Conservation (phyloP, 2,329 filamentous ascomycete species). For the Berkeleyomyces rouxiae region DNA sequence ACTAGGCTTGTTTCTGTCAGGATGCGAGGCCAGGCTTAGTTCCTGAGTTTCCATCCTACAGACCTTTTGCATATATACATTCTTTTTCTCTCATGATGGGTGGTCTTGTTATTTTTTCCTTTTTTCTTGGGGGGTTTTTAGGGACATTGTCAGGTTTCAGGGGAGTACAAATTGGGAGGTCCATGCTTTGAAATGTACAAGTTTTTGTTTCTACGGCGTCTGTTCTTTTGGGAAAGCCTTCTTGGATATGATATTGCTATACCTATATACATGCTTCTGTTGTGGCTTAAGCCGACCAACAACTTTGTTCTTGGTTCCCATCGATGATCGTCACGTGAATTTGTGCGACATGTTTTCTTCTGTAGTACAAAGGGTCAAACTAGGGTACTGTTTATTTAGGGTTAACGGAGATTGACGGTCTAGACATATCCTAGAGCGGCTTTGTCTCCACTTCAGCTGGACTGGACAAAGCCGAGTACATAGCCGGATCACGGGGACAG, state of each 20-base stretch:
- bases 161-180: background rate
- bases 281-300: background rate
- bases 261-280: background rate
- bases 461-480: background rate
- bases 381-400: background rate
- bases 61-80: background rate
- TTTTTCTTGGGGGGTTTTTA: background rate
- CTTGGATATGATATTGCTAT: background rate
- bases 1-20: background rate
- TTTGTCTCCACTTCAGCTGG: background rate
- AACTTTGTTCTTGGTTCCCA: background rate
- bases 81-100: constrained; percentile 4
- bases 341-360: background rate
- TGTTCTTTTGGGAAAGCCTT: background rate
- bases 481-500: too few species aligned
- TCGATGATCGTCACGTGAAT: background rate
- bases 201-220: background rate
- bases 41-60: background rate
- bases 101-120: constrained; percentile 1
- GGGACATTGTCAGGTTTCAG: background rate
- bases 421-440: background rate
- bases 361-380: background rate
- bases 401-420: background rate
- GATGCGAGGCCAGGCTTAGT: background rate
- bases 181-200: background rate